Conservation (phyloP, 371 early-diverging fungal species). For the Chytridium lagenaria region DNA sequence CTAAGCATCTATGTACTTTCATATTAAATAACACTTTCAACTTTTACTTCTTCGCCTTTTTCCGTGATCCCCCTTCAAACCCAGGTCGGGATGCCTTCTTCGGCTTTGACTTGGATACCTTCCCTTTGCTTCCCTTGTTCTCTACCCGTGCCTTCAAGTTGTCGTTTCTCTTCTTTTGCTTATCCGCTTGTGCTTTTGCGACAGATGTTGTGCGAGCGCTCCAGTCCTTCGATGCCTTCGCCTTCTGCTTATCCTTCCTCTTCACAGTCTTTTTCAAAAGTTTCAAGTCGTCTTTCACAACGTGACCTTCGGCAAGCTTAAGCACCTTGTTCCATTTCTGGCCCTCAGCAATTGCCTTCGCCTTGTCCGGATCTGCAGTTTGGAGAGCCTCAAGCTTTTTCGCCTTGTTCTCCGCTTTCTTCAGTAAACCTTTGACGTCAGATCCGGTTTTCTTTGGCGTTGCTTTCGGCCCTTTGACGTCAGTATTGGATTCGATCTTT, state of each 20-base stretch:
- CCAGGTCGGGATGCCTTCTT: slow-evolving; percentile 59
- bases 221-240: slow-evolving; percentile 84
- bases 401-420: slow-evolving; percentile 77
- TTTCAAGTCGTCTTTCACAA: slow-evolving; percentile 88
- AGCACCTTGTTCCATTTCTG: slow-evolving; percentile 82
- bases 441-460: slow-evolving; percentile 43
- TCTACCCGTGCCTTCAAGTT: slow-evolving; percentile 80
- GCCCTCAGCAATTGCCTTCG: slow-evolving; percentile 72
- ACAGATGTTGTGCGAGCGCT: slow-evolving; percentile 74
- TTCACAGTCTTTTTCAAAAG: slow-evolving; percentile 91
- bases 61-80: slow-evolving; percentile 47
- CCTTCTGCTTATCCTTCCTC: slow-evolving; percentile 81
- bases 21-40: not conserved
- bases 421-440: slow-evolving; percentile 76
- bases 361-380: slow-evolving; percentile 72
- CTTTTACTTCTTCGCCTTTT: slow-evolving; percentile 34
- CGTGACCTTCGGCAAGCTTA: slow-evolving; percentile 83
- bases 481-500: slow-evolving; percentile 69
- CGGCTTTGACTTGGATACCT: slow-evolving; percentile 70
- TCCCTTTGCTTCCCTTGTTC: slow-evolving; percentile 69
- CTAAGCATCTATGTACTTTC: not conserved
- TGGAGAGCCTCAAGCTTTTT: slow-evolving; percentile 78
- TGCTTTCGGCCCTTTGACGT: slow-evolving; percentile 74
- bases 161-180: slow-evolving; percentile 74
- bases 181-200: slow-evolving; percentile 67